phyloP scores from a whole-genome alignment of 2,329 filamentous ascomycete genomes.

The Phialophora macrospora region DNA sequence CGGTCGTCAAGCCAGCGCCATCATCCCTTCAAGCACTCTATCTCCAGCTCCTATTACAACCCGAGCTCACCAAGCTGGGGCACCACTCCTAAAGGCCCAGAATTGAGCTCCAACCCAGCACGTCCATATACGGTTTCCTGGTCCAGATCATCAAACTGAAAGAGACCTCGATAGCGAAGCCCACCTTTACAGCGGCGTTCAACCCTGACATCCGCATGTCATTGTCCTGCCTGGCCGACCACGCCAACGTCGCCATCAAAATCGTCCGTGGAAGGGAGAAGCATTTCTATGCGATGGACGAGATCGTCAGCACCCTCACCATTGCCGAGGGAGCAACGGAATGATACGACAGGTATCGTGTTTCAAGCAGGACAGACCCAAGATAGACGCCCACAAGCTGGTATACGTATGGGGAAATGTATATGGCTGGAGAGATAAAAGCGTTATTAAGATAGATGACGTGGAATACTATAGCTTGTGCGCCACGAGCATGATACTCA shows the following conservation, averaged over 20 bases:
- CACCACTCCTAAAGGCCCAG: constrained; percentile 8
- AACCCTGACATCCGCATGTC: constrained; percentile 11
- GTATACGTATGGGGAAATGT: no score
- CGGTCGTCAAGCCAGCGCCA: constrained; percentile 45
- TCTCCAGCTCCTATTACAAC: constrained; percentile 50
- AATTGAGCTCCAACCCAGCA: constrained; percentile 24
- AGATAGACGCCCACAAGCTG: no score
- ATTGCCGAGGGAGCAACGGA: background rate
- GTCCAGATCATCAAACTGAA: constrained; percentile 11
- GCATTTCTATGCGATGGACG: constrained; percentile 23
- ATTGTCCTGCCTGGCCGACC: constrained; percentile 18
- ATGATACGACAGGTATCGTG: no score
- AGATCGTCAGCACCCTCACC: constrained; percentile 17
- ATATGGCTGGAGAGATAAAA: no score
- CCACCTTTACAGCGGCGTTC: constrained; percentile 12
- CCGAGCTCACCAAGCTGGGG: constrained; percentile 40
- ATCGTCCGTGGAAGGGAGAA: constrained; percentile 12
- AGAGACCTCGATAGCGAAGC: background rate
- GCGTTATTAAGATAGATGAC: no score
- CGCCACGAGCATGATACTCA: no score
- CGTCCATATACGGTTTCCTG: constrained; percentile 21
- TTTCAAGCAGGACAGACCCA: no score
- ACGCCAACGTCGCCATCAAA: constrained; percentile 19
- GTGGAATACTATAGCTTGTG: no score
- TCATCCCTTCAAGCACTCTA: constrained; percentile 46